phyloP scores from a whole-genome alignment of 1,139 yeast genomes.

The Geotrichum macrosporum region DNA sequence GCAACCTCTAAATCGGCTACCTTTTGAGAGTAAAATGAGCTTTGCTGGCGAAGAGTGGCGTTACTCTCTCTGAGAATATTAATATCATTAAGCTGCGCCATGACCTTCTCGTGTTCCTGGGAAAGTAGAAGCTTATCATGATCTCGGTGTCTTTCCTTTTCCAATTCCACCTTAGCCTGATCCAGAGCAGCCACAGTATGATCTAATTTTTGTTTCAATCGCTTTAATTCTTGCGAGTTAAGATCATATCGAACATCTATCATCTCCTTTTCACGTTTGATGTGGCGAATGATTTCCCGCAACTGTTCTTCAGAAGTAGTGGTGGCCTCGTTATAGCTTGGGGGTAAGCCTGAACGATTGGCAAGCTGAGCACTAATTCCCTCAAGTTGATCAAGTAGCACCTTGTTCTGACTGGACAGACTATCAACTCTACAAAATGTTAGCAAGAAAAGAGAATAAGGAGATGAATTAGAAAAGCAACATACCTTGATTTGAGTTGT shows the following conservation, averaged over 20 bases:
- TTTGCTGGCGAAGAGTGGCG: constrained; percentile 57
- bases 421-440: constrained; percentile 46
- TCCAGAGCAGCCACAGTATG: constrained; percentile 35
- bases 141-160: constrained; percentile 27
- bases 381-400: constrained; percentile 69
- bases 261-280: constrained; percentile 75
- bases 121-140: constrained; percentile 35
- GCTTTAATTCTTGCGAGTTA: constrained; percentile 47
- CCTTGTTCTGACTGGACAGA: constrained; percentile 58
- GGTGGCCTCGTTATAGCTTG: constrained; percentile 22
- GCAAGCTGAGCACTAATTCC: constrained; percentile 30
- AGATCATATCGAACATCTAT: constrained; percentile 56
- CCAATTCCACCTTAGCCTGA: constrained; percentile 35
- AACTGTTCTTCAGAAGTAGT: constrained; percentile 38
- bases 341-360: constrained; percentile 14
- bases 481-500: constrained; percentile 36
- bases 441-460: background rate
- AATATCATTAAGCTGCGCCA: constrained; percentile 62
- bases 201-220: constrained; percentile 41
- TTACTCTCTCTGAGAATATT: constrained; percentile 73
- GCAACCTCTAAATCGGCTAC: constrained; percentile 38
- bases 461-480: background rate
- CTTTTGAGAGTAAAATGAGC: constrained; percentile 35
- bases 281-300: constrained; percentile 56
- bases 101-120: constrained; percentile 49